These are phyloP conservation scores for Calonectria multiphialidica DNA, from an alignment of 2,329 filamentous ascomycete species.

Conservation along the genomic window DNA sequence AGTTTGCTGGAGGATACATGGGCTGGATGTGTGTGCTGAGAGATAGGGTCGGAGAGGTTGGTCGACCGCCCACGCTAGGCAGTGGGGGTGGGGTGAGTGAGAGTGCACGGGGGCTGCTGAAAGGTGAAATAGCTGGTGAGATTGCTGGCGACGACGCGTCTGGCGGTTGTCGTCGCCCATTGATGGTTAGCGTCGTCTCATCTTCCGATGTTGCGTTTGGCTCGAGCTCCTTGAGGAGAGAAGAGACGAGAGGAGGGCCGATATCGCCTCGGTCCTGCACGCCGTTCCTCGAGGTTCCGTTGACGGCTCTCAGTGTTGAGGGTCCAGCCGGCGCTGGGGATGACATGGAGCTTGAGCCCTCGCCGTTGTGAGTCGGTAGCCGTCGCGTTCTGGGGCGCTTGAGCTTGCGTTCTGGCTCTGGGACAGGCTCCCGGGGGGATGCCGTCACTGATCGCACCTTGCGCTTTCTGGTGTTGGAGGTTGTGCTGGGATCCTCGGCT, in stretches of 20 bases:
- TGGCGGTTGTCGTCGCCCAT: slow-evolving; percentile 46
- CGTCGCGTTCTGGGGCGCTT: slow-evolving; percentile 88
- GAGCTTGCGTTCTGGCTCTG: slow-evolving; percentile 83
- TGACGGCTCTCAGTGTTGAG: slow-evolving; percentile 38
- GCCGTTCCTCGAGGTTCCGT: slow-evolving; percentile 18
- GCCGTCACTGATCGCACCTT: slow-evolving; percentile 78
- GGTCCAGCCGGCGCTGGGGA: slow-evolving; percentile 48
- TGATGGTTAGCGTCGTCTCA: slow-evolving; percentile 51
- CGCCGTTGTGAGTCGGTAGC: slow-evolving; percentile 61
- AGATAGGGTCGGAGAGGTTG: slow-evolving; percentile 74
- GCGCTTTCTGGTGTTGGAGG: slow-evolving; percentile 74
- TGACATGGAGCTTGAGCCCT: slow-evolving; percentile 58
- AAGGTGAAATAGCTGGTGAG: slow-evolving; percentile 75
- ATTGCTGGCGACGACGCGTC: slow-evolving; percentile 70
- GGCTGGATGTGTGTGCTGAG: slow-evolving; percentile 81
- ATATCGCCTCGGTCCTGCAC: slow-evolving; percentile 48
- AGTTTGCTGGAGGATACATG: slow-evolving; percentile 79
- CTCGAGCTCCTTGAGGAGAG: slow-evolving; percentile 89
- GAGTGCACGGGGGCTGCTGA: slow-evolving; percentile 75
- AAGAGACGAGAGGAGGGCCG: slow-evolving; percentile 85
- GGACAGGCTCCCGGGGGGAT: slow-evolving; percentile 76
- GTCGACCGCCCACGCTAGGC: slow-evolving; percentile 62
- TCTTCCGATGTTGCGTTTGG: slow-evolving; percentile 70
- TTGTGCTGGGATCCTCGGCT: slow-evolving; percentile 64
- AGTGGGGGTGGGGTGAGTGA: slow-evolving; percentile 79